Base-by-base conservation (phyloP, 1,139 yeast genomes). In the Chernovozyma sophiae-reginae region DNA sequence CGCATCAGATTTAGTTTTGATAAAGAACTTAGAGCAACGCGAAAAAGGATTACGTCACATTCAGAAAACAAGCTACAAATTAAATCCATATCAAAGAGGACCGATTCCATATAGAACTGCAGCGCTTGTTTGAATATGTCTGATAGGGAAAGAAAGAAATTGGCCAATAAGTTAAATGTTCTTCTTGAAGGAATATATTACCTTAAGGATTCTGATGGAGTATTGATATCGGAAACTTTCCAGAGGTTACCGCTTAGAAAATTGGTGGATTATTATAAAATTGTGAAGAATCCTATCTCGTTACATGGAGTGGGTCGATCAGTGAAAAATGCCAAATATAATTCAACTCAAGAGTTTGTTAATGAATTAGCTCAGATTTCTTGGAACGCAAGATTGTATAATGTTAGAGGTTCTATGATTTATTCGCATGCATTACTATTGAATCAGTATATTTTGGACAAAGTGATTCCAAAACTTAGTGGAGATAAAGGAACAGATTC, bases 371-470 rank as follows among this genome's bases (percentile, higher is more conserved):
- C 83, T 0, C 92, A 86, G 56, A 84, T 90, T 34, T 75, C 86
- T 1, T 86, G 95, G 89, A 90, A 90, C 55, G 97, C 97, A 2
- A 75, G 87, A 44, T 75, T 81, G 33, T 90, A 82, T 59, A 90
- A 90, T 56, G 80, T 80, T 41, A 80, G 78, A 44, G 79, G 74
- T 13, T 79, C 90, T 1, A 66, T 68, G 13, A 81, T 84, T 35
- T 85, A 83, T 58, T 68, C 70, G 27, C 86, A 84, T 49, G 96
- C 97, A 0, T 68, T 74, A 14, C 70, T 81, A 22, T 60, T 90
- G 46, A 94, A 89, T 51, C 62, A 72, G 32, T 84, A 65, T 56
- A 58, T 89, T 35, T 67, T 62, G 42, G 72, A 73, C 3, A 64
- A 62, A 17, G 68, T 79, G 20, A 68, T 89, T 27, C 84, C 87